Conservation (phyloP, 176 grass and related monocot genomes). For the Paspalum notatum region DNA sequence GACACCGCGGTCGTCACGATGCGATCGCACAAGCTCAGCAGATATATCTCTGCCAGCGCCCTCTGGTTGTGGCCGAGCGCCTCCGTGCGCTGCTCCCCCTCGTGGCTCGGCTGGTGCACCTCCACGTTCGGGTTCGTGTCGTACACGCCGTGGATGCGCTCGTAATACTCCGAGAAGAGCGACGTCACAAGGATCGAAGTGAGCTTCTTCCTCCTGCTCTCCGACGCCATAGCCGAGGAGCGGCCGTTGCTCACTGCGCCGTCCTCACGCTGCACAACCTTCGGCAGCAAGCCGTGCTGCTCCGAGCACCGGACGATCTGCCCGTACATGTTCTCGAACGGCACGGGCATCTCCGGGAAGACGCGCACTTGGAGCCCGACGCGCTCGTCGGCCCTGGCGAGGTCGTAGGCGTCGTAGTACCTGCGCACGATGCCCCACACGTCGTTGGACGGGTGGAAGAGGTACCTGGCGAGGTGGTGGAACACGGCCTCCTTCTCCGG, state of each 20-base stretch:
- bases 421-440: conserved; percentile 65
- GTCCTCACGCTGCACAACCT: not conserved
- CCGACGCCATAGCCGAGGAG: not conserved
- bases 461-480: conserved; percentile 74
- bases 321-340: conserved; percentile 53
- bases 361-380: conserved; percentile 69
- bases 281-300: conserved; percentile 55
- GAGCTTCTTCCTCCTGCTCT: conserved; percentile 25
- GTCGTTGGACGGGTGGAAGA: conserved; percentile 71
- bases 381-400: conserved; percentile 58
- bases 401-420: conserved; percentile 58
- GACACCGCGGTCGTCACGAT: conserved; percentile 55
- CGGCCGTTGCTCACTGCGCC: not conserved
- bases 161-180: conserved; percentile 57
- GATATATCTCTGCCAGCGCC: conserved; percentile 63
- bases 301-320: conserved; percentile 58
- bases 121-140: conserved; percentile 45
- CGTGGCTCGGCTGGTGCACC: conserved; percentile 71
- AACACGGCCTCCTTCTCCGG: conserved; percentile 69
- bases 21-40: conserved; percentile 62
- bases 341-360: conserved; percentile 44
- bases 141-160: conserved; percentile 64
- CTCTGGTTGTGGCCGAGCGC: conserved; percentile 52
- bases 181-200: conserved; percentile 64
- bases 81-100: conserved; percentile 56